phyloP scores from a whole-genome alignment of 768 basidiomycete genomes.

The Peribolospora kevripleyi region DNA sequence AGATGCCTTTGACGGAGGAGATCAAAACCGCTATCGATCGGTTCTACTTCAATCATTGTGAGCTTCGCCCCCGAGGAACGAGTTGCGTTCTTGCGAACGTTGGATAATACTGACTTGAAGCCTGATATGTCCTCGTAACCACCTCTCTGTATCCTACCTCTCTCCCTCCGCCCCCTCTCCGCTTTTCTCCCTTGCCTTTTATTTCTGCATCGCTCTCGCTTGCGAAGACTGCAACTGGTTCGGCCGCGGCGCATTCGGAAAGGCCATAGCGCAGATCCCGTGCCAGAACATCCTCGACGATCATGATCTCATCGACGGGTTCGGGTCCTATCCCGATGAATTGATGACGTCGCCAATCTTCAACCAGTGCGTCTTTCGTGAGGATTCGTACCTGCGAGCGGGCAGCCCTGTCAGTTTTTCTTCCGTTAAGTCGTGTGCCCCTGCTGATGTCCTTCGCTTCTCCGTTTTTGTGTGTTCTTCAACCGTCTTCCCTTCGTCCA shows the following conservation, averaged over 20 bases:
- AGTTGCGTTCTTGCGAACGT: neutral
- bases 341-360: conserved; percentile 51
- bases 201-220: neutral
- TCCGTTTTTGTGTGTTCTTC: conserved; percentile 8
- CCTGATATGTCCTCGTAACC: neutral
- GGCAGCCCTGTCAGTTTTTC: too few species aligned
- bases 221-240: conserved; percentile 12
- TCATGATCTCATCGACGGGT: conserved; percentile 10
- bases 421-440: too few species aligned
- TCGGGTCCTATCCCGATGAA: conserved; percentile 46
- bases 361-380: conserved; percentile 27
- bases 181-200: neutral
- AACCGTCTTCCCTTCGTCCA: conserved; percentile 17
- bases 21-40: conserved; percentile 55
- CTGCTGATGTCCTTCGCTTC: neutral
- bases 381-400: neutral
- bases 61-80: too few species aligned
- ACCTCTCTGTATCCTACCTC: conserved; percentile 1
- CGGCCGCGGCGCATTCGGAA: conserved; percentile 14
- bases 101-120: neutral
- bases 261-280: conserved; percentile 11
- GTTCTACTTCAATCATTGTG: conserved; percentile 11
- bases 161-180: neutral
- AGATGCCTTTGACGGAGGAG: conserved; percentile 39
- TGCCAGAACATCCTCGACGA: conserved; percentile 18